These are phyloP conservation scores for Myxozyma nipponensis DNA, from an alignment of 805 yeast genomes.

Conservation along the genomic window DNA sequence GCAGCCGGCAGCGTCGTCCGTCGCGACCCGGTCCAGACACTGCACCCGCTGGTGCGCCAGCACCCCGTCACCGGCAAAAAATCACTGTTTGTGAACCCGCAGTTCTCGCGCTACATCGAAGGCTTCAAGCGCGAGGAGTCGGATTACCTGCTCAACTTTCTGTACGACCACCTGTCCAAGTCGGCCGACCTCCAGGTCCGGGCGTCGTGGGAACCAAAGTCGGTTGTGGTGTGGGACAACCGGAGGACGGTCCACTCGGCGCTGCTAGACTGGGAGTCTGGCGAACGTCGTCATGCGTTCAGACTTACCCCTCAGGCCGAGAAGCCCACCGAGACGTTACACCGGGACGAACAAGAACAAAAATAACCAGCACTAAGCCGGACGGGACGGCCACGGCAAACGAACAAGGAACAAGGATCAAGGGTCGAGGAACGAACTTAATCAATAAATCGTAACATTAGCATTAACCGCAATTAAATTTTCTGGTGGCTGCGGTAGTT, in stretches of 20 bases:
- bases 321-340: conserved; percentile 43
- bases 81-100: conserved; percentile 43
- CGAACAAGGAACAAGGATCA: too few species aligned
- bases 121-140: conserved; percentile 74
- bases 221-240: conserved; percentile 56
- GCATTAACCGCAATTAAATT: too few species aligned
- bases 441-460: too few species aligned
- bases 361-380: too few species aligned
- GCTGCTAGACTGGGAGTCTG: conserved; percentile 52
- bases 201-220: conserved; percentile 49
- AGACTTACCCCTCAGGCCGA: conserved; percentile 76
- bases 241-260: conserved; percentile 51
- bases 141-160: conserved; percentile 53
- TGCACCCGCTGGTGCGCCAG: conserved; percentile 49
- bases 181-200: conserved; percentile 49
- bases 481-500: too few species aligned
- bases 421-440: too few species aligned
- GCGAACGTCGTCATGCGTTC: conserved; percentile 65
- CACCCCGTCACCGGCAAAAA: conserved; percentile 51
- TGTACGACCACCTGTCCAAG: conserved; percentile 48
- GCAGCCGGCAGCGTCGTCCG: conserved; percentile 45
- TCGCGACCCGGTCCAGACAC: conserved; percentile 45
- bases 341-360: not conserved
- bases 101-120: conserved; percentile 57
- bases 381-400: too few species aligned